Conservation (phyloP, 306 rosid genomes). For the Acacia melanoxylon region DNA sequence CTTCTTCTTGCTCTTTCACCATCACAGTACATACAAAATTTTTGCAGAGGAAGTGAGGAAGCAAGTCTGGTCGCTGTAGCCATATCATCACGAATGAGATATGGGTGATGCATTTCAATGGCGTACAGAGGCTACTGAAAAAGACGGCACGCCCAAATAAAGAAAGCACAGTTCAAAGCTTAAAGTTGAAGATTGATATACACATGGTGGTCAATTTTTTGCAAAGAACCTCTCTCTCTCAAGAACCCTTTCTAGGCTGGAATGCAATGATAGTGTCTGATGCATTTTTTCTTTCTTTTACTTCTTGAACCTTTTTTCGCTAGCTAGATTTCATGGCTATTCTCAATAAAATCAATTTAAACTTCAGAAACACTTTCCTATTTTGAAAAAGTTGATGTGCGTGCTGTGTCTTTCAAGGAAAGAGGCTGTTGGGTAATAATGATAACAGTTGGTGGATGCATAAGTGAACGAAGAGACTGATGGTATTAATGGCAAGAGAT, state of each 20-base stretch:
- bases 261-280: slow-evolving; percentile 40
- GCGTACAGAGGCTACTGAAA: slow-evolving; percentile 18
- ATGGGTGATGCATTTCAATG: slow-evolving; percentile 4
- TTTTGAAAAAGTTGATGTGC: slow-evolving; percentile 4
- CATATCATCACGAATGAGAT: not conserved
- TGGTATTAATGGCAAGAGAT: not conserved
- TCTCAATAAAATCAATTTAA: slow-evolving; percentile 4
- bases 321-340: not conserved
- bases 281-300: not conserved
- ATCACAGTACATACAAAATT: not conserved
- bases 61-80: not conserved
- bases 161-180: slow-evolving; percentile 35
- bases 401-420: slow-evolving; percentile 36
- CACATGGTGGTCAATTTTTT: not conserved
- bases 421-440: slow-evolving; percentile 15
- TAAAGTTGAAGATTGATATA: slow-evolving; percentile 27
- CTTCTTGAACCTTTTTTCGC: slow-evolving; percentile 13
- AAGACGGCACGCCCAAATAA: slow-evolving; percentile 36
- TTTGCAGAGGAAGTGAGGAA: not conserved
- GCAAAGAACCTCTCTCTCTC: not conserved
- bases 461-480: slow-evolving; percentile 21
- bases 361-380: slow-evolving; percentile 1
- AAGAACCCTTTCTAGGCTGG: slow-evolving; percentile 33
- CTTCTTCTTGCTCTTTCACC: not conserved
- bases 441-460: slow-evolving; percentile 35